Base-by-base conservation (phyloP, 2,329 filamentous ascomycete genomes). In the Trichoderma aggressivum region DNA sequence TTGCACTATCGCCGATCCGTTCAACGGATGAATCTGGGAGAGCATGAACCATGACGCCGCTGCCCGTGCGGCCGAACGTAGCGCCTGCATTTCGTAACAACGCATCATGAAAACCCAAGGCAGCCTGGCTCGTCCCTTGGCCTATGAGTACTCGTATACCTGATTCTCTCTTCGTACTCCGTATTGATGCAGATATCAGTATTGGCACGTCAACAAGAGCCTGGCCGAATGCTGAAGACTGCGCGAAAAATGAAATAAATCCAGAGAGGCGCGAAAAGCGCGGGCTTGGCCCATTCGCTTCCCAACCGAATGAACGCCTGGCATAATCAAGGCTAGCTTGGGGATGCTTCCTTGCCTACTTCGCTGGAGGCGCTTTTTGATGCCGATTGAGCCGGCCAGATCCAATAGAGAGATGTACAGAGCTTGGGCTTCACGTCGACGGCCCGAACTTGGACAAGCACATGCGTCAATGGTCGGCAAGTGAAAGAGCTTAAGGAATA, bases 241-340 rank as follows among this genome's bases (percentile, higher is more conserved):
- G n/a, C 28, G 61, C 26, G 28, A 24, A n/a, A n/a, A 36, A 18
- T 28, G 26, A 26, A 28, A 28, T 28, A 43, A 26, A 28, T 64
- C 12, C 11, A 66, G n/a, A 50, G 63, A 66, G 16, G 63, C 63
- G 63, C 63, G 63, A 56, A 66, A 66, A 56, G 63, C 50, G 63
- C 63, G 50, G 50, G 8, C 53, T 65, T 28, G 50, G 47, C 47
- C 30, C 18, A 39, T 66, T 66, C 16, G 32, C 16, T 28, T 53
- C 39, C 24, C 28, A 30, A 56, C 28, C 28, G 36, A 68, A 34
- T 60, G 56, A 11, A 24, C 3, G 24, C 30, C 36, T 32, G n/a
- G 63, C 62, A 34, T 47, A 55, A 55, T 50, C 26, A 16, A 55
- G 55, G 24, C 50, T 39, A 58, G 56, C 39, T 39, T 68, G 28